These are phyloP conservation scores for Pseudogymnoascus sp. DNA, from an alignment of 2,329 filamentous ascomycete genomes.

Conservation along the genomic window DNA sequence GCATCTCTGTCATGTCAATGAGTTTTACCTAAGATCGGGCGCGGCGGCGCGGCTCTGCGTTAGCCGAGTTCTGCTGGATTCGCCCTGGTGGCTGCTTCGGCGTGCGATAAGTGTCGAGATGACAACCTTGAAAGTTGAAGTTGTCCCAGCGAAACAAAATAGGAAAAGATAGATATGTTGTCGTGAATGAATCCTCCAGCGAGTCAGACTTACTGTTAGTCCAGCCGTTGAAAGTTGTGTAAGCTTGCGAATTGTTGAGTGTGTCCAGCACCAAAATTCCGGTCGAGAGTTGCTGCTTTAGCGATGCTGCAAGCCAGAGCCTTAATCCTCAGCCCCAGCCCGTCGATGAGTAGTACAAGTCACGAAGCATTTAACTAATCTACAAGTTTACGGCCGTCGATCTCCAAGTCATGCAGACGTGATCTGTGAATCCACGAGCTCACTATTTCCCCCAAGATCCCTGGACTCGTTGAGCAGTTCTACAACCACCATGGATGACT, in stretches of 20 bases:
- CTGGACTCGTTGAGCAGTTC: background rate
- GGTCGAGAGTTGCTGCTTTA: background rate
- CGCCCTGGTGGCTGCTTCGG: slow-evolving; percentile 6
- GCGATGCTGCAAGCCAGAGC: background rate
- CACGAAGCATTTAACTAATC: slow-evolving; percentile 8
- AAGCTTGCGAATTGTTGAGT: background rate
- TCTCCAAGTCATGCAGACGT: background rate
- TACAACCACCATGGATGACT: background rate
- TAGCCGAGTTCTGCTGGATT: slow-evolving; percentile 6
- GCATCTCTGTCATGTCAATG: slow-evolving; percentile 6
- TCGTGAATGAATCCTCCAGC: slow-evolving; percentile 2
- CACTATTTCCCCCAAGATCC: background rate
- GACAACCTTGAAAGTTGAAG: background rate
- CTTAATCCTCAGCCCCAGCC: slow-evolving; percentile 1
- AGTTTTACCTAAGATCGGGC: slow-evolving; percentile 6
- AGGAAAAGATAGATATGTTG: background rate
- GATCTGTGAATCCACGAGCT: background rate
- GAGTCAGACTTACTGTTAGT: slow-evolving; percentile 3
- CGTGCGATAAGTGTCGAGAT: background rate
- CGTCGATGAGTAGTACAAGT: slow-evolving; percentile 2
- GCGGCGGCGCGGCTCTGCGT: slow-evolving; percentile 2
- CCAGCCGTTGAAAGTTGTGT: background rate
- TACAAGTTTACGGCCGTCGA: background rate
- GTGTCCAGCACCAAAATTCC: background rate
- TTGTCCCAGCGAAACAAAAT: background rate